Evolutionary conservation across 1,139 yeast genomes (phyloP), one percentile per base, ranked within the genome.

Genomic region (Suhomyces wounanorum): DNA sequence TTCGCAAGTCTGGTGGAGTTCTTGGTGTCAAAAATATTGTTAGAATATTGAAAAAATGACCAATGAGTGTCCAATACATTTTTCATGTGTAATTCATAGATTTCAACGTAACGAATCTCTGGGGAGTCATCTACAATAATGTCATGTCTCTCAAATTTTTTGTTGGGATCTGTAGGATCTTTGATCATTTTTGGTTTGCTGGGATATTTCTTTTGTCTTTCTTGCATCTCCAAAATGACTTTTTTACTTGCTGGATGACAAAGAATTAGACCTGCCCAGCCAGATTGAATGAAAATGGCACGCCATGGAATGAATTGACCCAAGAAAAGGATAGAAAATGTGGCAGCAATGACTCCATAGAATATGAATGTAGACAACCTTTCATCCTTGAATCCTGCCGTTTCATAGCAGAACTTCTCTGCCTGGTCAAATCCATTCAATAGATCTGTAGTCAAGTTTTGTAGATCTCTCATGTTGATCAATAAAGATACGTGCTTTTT

Each of bases 341-440:
- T 68, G 11, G 70, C 69, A 9, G 59, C 58, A 2, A 79, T 55
- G 0, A 81, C 70, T 0, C 75, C 67, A 42, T 72, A 64, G 41
- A 82, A 71, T 2, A 83, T 66, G n/a, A 77, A 64, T 0, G 96
- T 87, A 0, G 96, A 83, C 25, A 76, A 67, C 48, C 81, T 74
- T 61, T 89, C 96, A 65, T 89, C 87, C 51, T 78, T 77, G 62
- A 90, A 90, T 3, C 87, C 87, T 11, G 89, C 89, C 5, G 86
- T 78, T 14, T 86, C 87, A 57, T 72, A 78, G 59, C 84, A 73
- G 52, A 84, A 79, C 17, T 68, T 68, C 51, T 89, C 92, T 3
- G 81, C 68, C 16, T 72, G 66, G 25, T 85, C 85, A 47, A 83
- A 69, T 0, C 76, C 65, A 26, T 73, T 68, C 30, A 89, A 75